Percentiles rank a stretch among this genome's conserved stretches.
These are phyloP conservation scores for Gracilaria gracilis DNA, from an alignment of 23 red algal genomes.

Conservation along the genomic window DNA sequence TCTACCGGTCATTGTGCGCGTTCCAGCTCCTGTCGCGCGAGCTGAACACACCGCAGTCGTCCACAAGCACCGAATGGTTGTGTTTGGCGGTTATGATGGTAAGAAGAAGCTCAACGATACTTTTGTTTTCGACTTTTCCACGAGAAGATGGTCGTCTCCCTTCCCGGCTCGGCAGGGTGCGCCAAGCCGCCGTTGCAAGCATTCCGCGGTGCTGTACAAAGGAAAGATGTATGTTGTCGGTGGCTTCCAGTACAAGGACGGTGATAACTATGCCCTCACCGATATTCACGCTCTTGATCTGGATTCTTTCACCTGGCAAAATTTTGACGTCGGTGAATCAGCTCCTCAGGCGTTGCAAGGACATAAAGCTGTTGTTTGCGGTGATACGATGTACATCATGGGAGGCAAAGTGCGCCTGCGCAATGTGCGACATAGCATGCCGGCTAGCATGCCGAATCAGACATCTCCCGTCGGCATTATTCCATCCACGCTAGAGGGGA, in stretches of 20 bases:
- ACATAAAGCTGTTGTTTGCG: constrained; percentile 88
- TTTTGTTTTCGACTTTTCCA: constrained; percentile 76
- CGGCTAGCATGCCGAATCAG: not conserved
- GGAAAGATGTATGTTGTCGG: constrained; percentile 89
- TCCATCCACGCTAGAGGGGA: constrained; percentile 17
- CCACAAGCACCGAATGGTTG: constrained; percentile 84
- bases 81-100: constrained; percentile 98
- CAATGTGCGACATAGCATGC: constrained; percentile 25
- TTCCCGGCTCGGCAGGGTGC: constrained; percentile 29
- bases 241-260: constrained; percentile 94
- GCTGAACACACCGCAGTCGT: constrained; percentile 95
- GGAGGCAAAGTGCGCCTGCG: constrained; percentile 92
- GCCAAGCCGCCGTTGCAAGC: constrained; percentile 96
- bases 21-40: constrained; percentile 51
- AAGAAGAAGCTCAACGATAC: constrained; percentile 93
- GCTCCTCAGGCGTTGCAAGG: constrained; percentile 93
- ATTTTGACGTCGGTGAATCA: constrained; percentile 55
- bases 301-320: constrained; percentile 72
- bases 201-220: constrained; percentile 89
- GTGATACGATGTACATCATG: constrained; percentile 92
- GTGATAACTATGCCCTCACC: constrained; percentile 89
- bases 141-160: constrained; percentile 64
- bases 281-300: constrained; percentile 91
- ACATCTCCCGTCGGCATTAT: constrained; percentile 25
- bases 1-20: not conserved